A percentile compares a stretch with the other conserved stretches of the same genome.
These are phyloP conservation scores for Penicillium lividum DNA, from an alignment of 495 filamentous ascomycete species.

Conservation along the genomic window DNA sequence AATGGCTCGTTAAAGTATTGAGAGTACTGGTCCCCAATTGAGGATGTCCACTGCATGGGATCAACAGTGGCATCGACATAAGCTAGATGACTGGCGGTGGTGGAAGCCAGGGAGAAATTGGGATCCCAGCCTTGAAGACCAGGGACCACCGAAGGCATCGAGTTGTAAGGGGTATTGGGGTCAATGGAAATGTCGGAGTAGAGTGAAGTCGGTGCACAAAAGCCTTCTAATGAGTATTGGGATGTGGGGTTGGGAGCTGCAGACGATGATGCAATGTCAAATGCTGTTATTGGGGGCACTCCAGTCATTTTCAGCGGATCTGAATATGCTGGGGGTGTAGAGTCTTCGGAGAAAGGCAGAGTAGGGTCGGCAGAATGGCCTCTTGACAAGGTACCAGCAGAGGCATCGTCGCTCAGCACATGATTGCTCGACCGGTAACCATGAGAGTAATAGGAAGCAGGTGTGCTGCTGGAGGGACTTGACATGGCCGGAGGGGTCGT, in stretches of 20 bases:
- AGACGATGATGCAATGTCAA: slow-evolving; percentile 21
- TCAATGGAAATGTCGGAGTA: slow-evolving; percentile 39
- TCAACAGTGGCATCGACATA: slow-evolving; percentile 42
- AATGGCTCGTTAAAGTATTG: slow-evolving; percentile 51
- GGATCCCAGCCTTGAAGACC: slow-evolving; percentile 51
- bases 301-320: slow-evolving; percentile 25
- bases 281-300: slow-evolving; percentile 21
- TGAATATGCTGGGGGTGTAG: slow-evolving; percentile 23
- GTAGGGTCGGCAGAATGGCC: slow-evolving; percentile 42
- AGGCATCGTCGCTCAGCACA: slow-evolving; percentile 36
- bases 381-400: slow-evolving; percentile 36
- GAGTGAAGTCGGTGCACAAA: slow-evolving; percentile 22
- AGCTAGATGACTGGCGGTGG: slow-evolving; percentile 40
- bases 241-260: slow-evolving; percentile 13
- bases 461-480: slow-evolving; percentile 47
- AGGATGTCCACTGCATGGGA: slow-evolving; percentile 42
- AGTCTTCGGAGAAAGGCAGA: slow-evolving; percentile 26
- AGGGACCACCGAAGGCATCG: slow-evolving; percentile 46
- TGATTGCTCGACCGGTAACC: slow-evolving; percentile 27
- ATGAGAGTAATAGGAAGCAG: slow-evolving; percentile 40
- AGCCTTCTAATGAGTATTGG: slow-evolving; percentile 27
- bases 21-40: slow-evolving; percentile 51
- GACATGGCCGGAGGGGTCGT: slow-evolving; percentile 53
- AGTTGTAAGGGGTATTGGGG: slow-evolving; percentile 46
- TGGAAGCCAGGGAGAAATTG: slow-evolving; percentile 46